Evolutionary conservation across 2,329 filamentous ascomycete genomes (phyloP).

Genomic region (Cladosporium sp.): DNA sequence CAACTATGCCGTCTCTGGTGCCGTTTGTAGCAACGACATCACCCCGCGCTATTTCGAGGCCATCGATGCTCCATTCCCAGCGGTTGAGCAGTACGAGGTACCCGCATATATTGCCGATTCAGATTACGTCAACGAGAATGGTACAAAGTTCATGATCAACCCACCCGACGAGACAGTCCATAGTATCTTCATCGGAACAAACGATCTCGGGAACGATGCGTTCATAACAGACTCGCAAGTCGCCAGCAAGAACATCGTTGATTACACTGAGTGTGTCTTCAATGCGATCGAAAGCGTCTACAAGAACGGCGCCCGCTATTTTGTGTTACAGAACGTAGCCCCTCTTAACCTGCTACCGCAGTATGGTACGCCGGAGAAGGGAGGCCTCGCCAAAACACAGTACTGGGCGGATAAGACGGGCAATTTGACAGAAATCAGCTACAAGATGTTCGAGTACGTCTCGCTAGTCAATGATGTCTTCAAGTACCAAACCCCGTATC

Average conservation of each 20-base stretch:
- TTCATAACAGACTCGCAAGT: constrained; percentile 63
- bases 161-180: constrained; percentile 62
- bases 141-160: constrained; percentile 39
- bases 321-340: constrained; percentile 65
- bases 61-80: constrained; percentile 55
- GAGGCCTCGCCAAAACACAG: constrained; percentile 39
- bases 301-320: constrained; percentile 60
- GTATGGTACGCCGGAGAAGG: constrained; percentile 52
- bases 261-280: constrained; percentile 67
- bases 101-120: constrained; percentile 45
- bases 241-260: constrained; percentile 53
- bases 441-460: constrained; percentile 50
- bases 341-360: constrained; percentile 64
- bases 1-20: constrained; percentile 59
- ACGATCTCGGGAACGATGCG: constrained; percentile 64
- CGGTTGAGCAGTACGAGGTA: constrained; percentile 40
- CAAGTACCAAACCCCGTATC: constrained; percentile 47
- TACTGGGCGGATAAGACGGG: constrained; percentile 45
- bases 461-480: constrained; percentile 48
- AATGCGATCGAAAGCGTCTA: constrained; percentile 59
- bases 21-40: constrained; percentile 66
- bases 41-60: constrained; percentile 50
- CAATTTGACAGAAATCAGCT: constrained; percentile 48
- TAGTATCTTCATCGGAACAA: constrained; percentile 75
- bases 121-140: constrained; percentile 30